A percentile compares a stretch with the other conserved stretches of the same genome.
Conservation (phyloP, 2,329 filamentous ascomycete genomes). For the Pseudogymnoascus sp. region DNA sequence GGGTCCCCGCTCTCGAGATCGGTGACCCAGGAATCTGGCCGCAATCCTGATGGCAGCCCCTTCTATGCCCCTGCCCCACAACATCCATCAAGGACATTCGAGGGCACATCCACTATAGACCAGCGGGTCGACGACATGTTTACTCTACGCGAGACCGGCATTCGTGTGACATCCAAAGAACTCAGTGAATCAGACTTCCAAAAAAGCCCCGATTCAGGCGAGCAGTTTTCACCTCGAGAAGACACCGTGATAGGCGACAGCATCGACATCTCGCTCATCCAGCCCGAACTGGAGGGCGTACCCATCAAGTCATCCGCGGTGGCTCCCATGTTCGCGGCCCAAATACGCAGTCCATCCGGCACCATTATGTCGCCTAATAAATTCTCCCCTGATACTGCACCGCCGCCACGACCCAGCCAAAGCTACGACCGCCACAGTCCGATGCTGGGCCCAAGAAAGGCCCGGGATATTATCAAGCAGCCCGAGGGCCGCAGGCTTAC, state of each 20-base stretch:
- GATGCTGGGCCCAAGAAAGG: constrained; percentile 8
- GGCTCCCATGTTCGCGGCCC: constrained; percentile 27
- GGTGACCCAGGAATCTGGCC: constrained; percentile 29
- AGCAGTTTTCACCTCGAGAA: constrained; percentile 16
- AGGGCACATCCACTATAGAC: constrained; percentile 15
- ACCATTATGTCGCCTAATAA: constrained; percentile 20
- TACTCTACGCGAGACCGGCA: constrained; percentile 21
- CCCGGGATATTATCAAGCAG: constrained; percentile 19
- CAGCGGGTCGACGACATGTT: constrained; percentile 26
- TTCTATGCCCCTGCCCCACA: constrained; percentile 30
- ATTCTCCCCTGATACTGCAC: constrained; percentile 20
- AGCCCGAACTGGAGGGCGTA: constrained; percentile 54
- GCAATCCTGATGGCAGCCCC: constrained; percentile 27
- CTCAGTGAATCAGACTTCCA: constrained; percentile 27
- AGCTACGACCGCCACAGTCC: constrained; percentile 9
- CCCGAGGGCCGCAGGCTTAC: constrained; percentile 45
- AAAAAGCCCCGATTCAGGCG: constrained; percentile 6
- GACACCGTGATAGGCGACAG: constrained; percentile 27
- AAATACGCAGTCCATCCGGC: constrained; percentile 23
- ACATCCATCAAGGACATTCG: constrained; percentile 27
- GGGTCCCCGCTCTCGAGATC: background rate
- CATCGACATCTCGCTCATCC: constrained; percentile 51
- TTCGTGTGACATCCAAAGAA: constrained; percentile 26
- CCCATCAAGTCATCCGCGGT: constrained; percentile 48
- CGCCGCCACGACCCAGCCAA: constrained; percentile 16